phyloP scores from a whole-genome alignment of 331 rosid genomes.

The Quercus lobata region DNA sequence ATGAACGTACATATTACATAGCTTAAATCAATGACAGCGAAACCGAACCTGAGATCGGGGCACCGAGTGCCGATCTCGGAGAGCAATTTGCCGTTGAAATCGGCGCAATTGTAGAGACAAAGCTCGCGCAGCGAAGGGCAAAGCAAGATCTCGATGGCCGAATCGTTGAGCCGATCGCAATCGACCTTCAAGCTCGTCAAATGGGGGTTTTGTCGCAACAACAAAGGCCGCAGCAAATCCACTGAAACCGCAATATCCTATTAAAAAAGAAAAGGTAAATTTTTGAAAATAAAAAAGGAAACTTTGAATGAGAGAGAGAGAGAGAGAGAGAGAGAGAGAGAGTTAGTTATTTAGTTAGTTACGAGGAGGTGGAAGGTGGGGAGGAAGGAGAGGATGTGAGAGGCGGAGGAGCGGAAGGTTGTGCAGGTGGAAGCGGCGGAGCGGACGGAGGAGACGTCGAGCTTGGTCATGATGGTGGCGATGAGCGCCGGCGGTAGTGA shows the following conservation, averaged over 20 bases:
- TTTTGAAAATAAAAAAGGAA: not conserved
- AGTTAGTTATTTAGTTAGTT: not conserved
- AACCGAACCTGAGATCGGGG: slow-evolving; percentile 62
- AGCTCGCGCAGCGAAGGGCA: slow-evolving; percentile 71
- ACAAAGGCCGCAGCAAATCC: slow-evolving; percentile 52
- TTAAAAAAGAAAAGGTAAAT: too few relatives aligned
- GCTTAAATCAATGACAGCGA: not conserved
- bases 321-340: not conserved
- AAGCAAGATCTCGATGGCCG: slow-evolving; percentile 49
- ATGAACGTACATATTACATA: too few relatives aligned
- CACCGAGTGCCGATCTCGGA: slow-evolving; percentile 76
- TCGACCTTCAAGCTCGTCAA: slow-evolving; percentile 62
- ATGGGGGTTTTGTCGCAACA: slow-evolving; percentile 64
- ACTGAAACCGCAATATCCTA: slow-evolving; percentile 73
- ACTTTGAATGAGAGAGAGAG: not conserved
- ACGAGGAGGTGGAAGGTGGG: slow-evolving; percentile 75
- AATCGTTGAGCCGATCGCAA: slow-evolving; percentile 77
- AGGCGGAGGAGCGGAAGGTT: slow-evolving; percentile 50
- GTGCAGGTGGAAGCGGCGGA: slow-evolving; percentile 72
- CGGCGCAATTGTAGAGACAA: slow-evolving; percentile 67
- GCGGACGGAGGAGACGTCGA: slow-evolving; percentile 76
- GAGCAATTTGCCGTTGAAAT: slow-evolving; percentile 79
- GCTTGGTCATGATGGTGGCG: slow-evolving; percentile 64
- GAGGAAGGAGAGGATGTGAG: slow-evolving; percentile 63
- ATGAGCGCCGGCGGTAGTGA: slow-evolving; percentile 56